Conservation (phyloP, 2,329 filamentous ascomycete species). For the Fusarium sp. region DNA sequence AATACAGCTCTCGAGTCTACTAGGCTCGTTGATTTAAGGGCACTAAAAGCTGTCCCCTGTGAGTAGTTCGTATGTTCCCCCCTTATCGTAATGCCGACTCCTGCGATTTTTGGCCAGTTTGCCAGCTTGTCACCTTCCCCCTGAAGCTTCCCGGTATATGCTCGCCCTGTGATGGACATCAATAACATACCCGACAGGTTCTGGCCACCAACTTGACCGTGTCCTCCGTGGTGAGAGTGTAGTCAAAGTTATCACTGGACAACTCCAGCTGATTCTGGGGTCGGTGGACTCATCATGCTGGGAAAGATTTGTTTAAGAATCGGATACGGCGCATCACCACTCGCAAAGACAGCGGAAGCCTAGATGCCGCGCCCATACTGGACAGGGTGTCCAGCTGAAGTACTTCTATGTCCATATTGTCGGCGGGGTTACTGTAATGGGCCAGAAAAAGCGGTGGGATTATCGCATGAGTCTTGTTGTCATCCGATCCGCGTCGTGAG, state of each 20-base stretch:
- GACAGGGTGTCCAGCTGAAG: neutral
- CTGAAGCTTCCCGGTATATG: neutral
- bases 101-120: slow-evolving; percentile 3
- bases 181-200: neutral
- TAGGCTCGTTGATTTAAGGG: neutral
- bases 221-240: neutral
- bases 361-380: too few species aligned
- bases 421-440: neutral
- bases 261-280: neutral
- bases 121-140: neutral
- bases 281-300: neutral
- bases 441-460: neutral
- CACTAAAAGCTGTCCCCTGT: neutral
- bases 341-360: neutral
- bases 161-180: slow-evolving; percentile 2
- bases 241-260: neutral
- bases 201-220: neutral
- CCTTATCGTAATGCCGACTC: neutral
- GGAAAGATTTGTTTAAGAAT: neutral
- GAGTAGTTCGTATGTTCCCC: neutral
- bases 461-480: too few species aligned
- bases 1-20: neutral
- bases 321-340: neutral
- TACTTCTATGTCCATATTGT: neutral
- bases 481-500: neutral